Percentiles rank a stretch among this genome's conserved stretches.
Evolutionary conservation across 257 asterid species (phyloP).

Genomic region (Cinchona pubescens): DNA sequence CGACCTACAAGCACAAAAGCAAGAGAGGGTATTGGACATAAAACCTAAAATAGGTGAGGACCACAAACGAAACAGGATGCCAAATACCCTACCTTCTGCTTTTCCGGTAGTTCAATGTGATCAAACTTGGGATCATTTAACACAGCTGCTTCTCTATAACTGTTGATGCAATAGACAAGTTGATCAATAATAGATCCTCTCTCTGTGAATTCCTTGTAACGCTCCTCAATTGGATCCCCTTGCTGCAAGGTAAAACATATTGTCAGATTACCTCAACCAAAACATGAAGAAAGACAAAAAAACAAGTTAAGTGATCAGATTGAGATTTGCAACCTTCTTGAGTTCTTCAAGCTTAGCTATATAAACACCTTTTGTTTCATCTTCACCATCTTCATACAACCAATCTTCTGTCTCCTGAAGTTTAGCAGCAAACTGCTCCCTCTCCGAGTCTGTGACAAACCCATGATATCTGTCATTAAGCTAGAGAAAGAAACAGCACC

Average conservation of each 20-base stretch:
- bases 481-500: constrained; percentile 34
- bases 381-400: constrained; percentile 96
- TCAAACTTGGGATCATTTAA: constrained; percentile 72
- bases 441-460: constrained; percentile 66
- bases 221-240: constrained; percentile 88
- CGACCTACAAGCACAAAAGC: constrained; percentile 41
- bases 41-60: not conserved
- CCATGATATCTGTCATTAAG: constrained; percentile 70
- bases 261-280: not conserved
- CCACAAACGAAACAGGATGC: too few species aligned
- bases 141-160: constrained; percentile 72
- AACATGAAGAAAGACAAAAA: not conserved
- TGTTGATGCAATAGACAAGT: constrained; percentile 54
- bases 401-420: constrained; percentile 97
- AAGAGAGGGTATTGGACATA: not conserved
- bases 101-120: constrained; percentile 73
- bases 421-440: constrained; percentile 57
- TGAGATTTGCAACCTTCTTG: constrained; percentile 34
- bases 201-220: constrained; percentile 70
- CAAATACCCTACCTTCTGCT: constrained; percentile 63
- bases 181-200: constrained; percentile 75
- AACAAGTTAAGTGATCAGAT: not conserved
- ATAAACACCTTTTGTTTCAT: constrained; percentile 72
- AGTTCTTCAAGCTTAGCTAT: constrained; percentile 86
- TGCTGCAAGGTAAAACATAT: constrained; percentile 46